Evolutionary conservation across 2,329 filamentous ascomycete genomes (phyloP).

Genomic region (Aspergillus carbonarius): DNA sequence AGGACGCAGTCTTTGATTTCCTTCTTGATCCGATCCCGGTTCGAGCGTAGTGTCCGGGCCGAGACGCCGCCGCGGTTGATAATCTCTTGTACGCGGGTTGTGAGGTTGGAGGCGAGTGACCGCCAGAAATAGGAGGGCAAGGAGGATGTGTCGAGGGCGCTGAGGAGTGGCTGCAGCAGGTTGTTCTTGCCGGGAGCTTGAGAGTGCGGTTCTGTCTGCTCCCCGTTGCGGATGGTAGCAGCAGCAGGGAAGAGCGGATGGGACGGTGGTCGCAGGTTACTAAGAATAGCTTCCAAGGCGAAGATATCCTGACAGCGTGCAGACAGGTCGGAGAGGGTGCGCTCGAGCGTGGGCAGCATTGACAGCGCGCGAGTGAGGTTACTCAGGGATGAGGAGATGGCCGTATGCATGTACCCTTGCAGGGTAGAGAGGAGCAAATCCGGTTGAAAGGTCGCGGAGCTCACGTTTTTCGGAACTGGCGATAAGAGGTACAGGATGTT

Average conservation of each 20-base stretch:
- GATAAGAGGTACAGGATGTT: conserved; percentile 79
- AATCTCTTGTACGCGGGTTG: conserved; percentile 79
- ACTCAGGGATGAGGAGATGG: conserved; percentile 75
- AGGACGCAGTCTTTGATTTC: conserved; percentile 81
- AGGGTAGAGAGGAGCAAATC: conserved; percentile 72
- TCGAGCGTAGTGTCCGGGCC: conserved; percentile 74
- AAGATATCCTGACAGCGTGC: conserved; percentile 86
- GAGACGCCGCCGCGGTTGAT: conserved; percentile 78
- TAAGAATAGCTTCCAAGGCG: conserved; percentile 78
- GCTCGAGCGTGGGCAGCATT: conserved; percentile 77
- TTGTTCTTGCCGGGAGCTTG: conserved; percentile 43
- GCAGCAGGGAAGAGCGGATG: conserved; percentile 61
- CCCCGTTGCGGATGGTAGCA: not conserved
- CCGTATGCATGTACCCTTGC: conserved; percentile 77
- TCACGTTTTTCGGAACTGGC: conserved; percentile 56
- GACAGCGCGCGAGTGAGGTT: conserved; percentile 73
- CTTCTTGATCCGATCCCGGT: conserved; percentile 71
- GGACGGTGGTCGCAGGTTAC: conserved; percentile 62
- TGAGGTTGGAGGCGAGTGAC: conserved; percentile 74
- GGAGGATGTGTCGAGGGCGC: conserved; percentile 80
- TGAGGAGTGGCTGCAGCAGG: conserved; percentile 71
- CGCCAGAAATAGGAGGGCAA: conserved; percentile 93
- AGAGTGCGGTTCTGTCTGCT: conserved; percentile 30
- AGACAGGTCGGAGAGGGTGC: conserved; percentile 77
- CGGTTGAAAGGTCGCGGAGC: conserved; percentile 57